These are phyloP conservation scores for Dujonia santamariae DNA, from an alignment of 1,139 yeast species.

Conservation along the genomic window DNA sequence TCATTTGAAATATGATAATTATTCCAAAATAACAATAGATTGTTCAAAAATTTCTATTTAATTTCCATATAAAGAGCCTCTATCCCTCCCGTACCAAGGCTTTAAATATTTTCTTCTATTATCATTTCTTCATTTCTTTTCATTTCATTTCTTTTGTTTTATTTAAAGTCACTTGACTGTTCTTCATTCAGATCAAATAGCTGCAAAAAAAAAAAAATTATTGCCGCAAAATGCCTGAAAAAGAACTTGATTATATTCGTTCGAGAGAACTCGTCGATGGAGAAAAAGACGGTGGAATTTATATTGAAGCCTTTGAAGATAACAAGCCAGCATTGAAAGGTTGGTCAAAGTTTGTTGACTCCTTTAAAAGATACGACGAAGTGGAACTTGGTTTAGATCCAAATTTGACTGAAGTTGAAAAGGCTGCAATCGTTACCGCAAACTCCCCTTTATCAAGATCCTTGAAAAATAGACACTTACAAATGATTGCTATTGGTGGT, in stretches of 20 bases:
- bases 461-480: slow-evolving; percentile 36
- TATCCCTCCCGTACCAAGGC: no score
- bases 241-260: slow-evolving; percentile 42
- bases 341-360: slow-evolving; percentile 47
- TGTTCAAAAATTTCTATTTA: no score
- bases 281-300: slow-evolving; percentile 42
- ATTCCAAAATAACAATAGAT: no score
- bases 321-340: slow-evolving; percentile 26
- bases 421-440: slow-evolving; percentile 39
- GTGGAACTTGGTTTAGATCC: slow-evolving; percentile 60
- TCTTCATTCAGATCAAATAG: no score
- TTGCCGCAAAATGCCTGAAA: slow-evolving; percentile 48
- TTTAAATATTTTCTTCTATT: no score
- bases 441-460: slow-evolving; percentile 29
- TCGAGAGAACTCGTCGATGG: slow-evolving; percentile 35
- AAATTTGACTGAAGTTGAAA: slow-evolving; percentile 63
- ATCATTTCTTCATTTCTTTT: no score
- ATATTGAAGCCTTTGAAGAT: slow-evolving; percentile 41
- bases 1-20: no score
- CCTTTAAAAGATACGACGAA: slow-evolving; percentile 54
- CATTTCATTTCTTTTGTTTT: no score
- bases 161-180: no score
- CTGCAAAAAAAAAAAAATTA: background rate
- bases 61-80: no score
- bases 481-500: slow-evolving; percentile 42